Conservation (phyloP, 2,329 filamentous ascomycete species). For the Metarhizium brunneum region DNA sequence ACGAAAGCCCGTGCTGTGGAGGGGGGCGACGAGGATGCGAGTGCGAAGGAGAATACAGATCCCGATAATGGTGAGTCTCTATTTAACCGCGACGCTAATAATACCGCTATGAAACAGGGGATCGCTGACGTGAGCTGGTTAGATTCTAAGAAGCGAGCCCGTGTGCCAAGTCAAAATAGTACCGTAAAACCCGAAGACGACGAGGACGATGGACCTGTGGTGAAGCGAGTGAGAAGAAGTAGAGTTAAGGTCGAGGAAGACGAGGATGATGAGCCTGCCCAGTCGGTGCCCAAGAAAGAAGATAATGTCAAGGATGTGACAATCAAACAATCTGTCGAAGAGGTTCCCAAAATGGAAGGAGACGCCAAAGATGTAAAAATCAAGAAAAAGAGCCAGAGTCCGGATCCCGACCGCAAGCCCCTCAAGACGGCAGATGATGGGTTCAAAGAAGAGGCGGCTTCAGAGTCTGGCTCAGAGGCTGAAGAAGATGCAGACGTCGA, state of each 20-base stretch:
- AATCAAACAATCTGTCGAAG: not conserved
- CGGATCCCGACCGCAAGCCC: conserved; percentile 12
- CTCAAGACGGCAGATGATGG: conserved; percentile 18
- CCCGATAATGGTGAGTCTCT: conserved; percentile 27
- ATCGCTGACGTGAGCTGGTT: not conserved
- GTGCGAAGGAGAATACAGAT: conserved; percentile 28
- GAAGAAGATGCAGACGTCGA: conserved; percentile 43
- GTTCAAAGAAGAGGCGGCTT: conserved; percentile 18
- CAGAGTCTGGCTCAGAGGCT: conserved; percentile 28
- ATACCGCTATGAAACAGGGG: not conserved
- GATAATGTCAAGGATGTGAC: conserved; percentile 9
- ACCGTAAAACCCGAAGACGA: conserved; percentile 26
- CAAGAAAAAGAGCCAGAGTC: conserved; percentile 7
- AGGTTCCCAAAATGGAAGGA: conserved; percentile 8
- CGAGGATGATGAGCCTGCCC: conserved; percentile 35
- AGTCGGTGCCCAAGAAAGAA: conserved; percentile 21
- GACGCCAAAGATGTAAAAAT: not conserved
- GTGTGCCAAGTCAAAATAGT: conserved; percentile 12
- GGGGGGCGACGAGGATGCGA: conserved; percentile 16
- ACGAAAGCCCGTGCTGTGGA: conserved; percentile 37
- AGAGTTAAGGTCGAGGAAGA: conserved; percentile 43
- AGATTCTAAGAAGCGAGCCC: conserved; percentile 39
- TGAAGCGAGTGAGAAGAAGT: conserved; percentile 45
- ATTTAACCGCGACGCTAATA: not conserved
- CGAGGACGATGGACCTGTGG: conserved; percentile 48